phyloP scores from a whole-genome alignment of 768 basidiomycete species.

The Xerocomellus amylosporus region DNA sequence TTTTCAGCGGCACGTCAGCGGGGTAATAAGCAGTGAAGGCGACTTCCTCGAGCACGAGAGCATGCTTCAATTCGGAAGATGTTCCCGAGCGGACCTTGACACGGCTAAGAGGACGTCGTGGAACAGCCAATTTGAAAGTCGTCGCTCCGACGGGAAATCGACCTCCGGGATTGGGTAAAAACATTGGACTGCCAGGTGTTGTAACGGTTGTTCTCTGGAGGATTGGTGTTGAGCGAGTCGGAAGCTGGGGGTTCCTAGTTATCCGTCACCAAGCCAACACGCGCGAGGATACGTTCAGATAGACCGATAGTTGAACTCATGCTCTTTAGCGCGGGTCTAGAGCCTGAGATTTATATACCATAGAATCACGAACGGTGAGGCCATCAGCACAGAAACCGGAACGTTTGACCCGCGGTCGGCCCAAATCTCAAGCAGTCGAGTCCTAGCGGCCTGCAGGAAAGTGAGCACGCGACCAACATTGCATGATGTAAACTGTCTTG shows the following conservation, averaged over 20 bases:
- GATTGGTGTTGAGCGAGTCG: not conserved
- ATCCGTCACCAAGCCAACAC: not conserved
- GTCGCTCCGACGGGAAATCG: constrained; percentile 58
- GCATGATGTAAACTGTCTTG: no score
- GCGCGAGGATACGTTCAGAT: not conserved
- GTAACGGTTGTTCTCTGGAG: no score
- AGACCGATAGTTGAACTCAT: not conserved
- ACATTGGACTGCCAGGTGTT: constrained; percentile 30
- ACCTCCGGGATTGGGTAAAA: constrained; percentile 43
- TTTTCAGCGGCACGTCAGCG: constrained; percentile 35
- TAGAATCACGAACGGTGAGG: no score
- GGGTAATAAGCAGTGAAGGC: constrained; percentile 68
- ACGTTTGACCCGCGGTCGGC: no score
- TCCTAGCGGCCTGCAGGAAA: no score
- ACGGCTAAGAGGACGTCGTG: constrained; percentile 39
- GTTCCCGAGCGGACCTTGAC: constrained; percentile 34
- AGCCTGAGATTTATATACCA: not conserved
- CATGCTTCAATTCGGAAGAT: constrained; percentile 34
- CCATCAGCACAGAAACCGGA: no score
- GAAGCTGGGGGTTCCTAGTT: not conserved
- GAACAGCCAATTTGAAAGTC: constrained; percentile 50
- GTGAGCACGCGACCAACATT: no score
- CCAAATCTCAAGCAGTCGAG: no score
- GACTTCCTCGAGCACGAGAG: constrained; percentile 57
- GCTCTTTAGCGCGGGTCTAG: not conserved